Percentiles rank a stretch among this genome's conserved stretches.
Conservation (phyloP, 2,329 filamentous ascomycete species). For the Aspergillus sp. region DNA sequence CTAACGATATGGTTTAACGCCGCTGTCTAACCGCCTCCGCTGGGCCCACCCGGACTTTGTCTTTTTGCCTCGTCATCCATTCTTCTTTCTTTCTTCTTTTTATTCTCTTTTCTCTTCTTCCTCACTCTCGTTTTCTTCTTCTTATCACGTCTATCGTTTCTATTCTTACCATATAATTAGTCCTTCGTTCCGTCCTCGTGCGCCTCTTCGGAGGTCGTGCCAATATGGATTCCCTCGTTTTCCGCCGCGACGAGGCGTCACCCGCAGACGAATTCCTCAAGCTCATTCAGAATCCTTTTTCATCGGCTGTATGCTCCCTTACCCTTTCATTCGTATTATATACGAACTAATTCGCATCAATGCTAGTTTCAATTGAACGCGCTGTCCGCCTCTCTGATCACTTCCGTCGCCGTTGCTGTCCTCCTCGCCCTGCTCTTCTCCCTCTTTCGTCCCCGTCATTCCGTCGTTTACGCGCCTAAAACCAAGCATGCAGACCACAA, state of each 20-base stretch:
- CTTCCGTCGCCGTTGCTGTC: constrained; percentile 68
- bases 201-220: constrained; percentile 8
- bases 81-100: constrained; percentile 1
- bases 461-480: constrained; percentile 88
- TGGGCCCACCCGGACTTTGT: not conserved
- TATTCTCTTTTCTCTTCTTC: constrained; percentile 6
- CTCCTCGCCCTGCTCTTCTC: constrained; percentile 77
- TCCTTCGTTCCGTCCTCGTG: constrained; percentile 8
- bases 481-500: constrained; percentile 86
- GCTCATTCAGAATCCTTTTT: constrained; percentile 41
- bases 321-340: not conserved
- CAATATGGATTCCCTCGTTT: constrained; percentile 20
- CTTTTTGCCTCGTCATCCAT: constrained; percentile 6
- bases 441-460: constrained; percentile 82
- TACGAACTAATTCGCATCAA: constrained; percentile 3
- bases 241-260: constrained; percentile 14
- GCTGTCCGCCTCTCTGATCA: constrained; percentile 70
- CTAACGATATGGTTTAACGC: too few species aligned
- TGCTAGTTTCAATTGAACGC: constrained; percentile 53
- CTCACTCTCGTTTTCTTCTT: constrained; percentile 4
- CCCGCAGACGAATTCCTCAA: constrained; percentile 35
- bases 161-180: constrained; percentile 7
- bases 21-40: too few species aligned
- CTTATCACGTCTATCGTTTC: constrained; percentile 3
- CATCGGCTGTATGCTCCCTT: constrained; percentile 31